Conservation (phyloP, 345 rosid species). For the Brassica carinata region DNA sequence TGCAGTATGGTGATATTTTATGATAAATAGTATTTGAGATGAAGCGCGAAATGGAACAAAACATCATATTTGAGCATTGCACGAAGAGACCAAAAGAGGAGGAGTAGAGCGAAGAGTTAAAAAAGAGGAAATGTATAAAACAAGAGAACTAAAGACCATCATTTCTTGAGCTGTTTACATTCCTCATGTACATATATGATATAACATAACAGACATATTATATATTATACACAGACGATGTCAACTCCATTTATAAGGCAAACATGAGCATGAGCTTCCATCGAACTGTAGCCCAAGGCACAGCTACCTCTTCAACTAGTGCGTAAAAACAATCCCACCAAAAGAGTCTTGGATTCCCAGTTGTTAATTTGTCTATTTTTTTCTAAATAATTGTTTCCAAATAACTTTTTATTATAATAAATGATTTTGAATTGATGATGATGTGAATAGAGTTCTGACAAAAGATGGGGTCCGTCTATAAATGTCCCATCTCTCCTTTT, state of each 20-base stretch:
- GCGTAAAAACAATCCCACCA: slow-evolving; percentile 9
- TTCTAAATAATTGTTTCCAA: neutral
- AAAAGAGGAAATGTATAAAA: slow-evolving; percentile 18
- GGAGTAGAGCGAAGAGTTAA: slow-evolving; percentile 7
- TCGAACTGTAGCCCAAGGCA: slow-evolving; percentile 21
- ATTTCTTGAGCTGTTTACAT: slow-evolving; percentile 18
- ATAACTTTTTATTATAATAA: slow-evolving; percentile 5
- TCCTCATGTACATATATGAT: neutral
- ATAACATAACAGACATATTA: neutral
- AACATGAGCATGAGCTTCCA: slow-evolving; percentile 24
- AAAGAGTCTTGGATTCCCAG: slow-evolving; percentile 35
- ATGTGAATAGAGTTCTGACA: slow-evolving; percentile 42
- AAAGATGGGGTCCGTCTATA: slow-evolving; percentile 44
- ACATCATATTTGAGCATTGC: neutral
- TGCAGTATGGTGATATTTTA: neutral
- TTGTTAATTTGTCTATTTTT: neutral
- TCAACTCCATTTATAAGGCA: slow-evolving; percentile 22
- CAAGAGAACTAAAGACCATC: slow-evolving; percentile 13
- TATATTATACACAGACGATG: neutral
- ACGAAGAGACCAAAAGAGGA: slow-evolving; percentile 18
- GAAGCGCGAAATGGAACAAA: neutral
- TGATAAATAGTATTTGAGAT: neutral
- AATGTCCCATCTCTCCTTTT: slow-evolving; percentile 48
- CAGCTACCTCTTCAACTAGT: slow-evolving; percentile 22
- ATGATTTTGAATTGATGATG: slow-evolving; percentile 39